Evolutionary conservation across 306 rosid genomes (phyloP), one percentile per base, ranked within the genome.

Genomic region (Dryas drummondii): DNA sequence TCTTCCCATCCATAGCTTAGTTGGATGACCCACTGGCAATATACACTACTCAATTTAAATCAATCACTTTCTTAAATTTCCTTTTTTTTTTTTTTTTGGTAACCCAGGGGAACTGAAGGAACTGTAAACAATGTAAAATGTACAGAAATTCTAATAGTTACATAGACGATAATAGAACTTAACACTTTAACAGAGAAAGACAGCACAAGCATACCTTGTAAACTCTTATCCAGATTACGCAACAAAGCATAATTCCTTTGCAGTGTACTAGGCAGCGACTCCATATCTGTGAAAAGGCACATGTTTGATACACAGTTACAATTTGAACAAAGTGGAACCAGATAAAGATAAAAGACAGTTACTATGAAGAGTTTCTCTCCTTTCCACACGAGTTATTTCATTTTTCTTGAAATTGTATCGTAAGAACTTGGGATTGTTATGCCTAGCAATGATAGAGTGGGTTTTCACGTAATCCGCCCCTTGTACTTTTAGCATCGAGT

Each of bases 151-250:
- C 16, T 13, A 15, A 68, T 19, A 52, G 9, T 17, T 57, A 19
- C 22, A 49, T 13, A 57, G 11, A 59, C 32, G 11, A 62, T 0
- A 40, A 66, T 12, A 59, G 11, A 9, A 42, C 11, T 41, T 7
- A 8, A n/a, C n/a, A n/a, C n/a, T n/a, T n/a, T n/a, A n/a, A 4
- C 12, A 45, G 19, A 49, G 52, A 14, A 61, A n/a, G 48, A 5
- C 32, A 7, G 66, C 48, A 10, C 53, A 79, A 70, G 17, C 78
- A 56, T 76, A 91, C 98, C 98, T 57, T 87, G 97, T 76, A 90
- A 87, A 64, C 98, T 94, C 82, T 87, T 89, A 85, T 94, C 98
- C 46, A 94, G 86, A 82, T 88, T 96, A 60, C 88, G 94, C 82
- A 94, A 76, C 78, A 94, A 57, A 0, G 96, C 84, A 74, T 94